Evolutionary conservation across 1,139 yeast genomes (phyloP), one percentile per base, ranked within the genome.

Genomic region (Wickerhamomyces sp.): DNA sequence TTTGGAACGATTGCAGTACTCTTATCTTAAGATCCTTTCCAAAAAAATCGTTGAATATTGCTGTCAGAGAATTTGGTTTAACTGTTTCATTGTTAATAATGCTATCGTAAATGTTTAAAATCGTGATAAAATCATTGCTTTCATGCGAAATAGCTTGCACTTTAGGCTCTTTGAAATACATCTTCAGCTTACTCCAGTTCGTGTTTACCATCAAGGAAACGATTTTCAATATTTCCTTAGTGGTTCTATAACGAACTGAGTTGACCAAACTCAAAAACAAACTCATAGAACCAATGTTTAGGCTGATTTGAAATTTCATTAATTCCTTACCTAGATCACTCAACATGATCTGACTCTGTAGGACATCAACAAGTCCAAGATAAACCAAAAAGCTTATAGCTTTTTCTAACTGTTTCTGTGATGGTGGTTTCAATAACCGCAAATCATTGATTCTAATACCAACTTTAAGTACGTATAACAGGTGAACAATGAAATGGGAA

Each of bases 351-450:
- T 30, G 26, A 4, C 19, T 16, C 2, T 26, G 42, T 5, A 13
- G 22, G 12, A 42, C 28, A 1, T 29, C 34, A 14, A 42, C 20
- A 7, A 44, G 28, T 2, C 46, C 46, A 7, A 48, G 13, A 28
- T 44, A 42, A 13, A 41, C 20, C 32, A 43, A 26, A 12, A 35
- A 18, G 12, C 27, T 39, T 6, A 45, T 31, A 7, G 44, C 12
- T 5, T 9, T 18, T 21, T 22, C 32, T 5, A 45, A 10, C 1
- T 16, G 17, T 4, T 45, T 42, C 22, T 39, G 12, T 3, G 16
- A 22, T 17, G 51, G 51, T n/a, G 47, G 22, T 29, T 21, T 41
- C 7, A 46, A 31, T 28, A 47, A 44, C 3, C 16, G 10, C 6
- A 46, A 31, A 7, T 41, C 35, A 6, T 40, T 35, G 7, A 44